Evolutionary conservation across 2,329 filamentous ascomycete genomes (phyloP), one percentile per base, ranked within the genome.

Genomic region (Microsporum ferrugineum): DNA sequence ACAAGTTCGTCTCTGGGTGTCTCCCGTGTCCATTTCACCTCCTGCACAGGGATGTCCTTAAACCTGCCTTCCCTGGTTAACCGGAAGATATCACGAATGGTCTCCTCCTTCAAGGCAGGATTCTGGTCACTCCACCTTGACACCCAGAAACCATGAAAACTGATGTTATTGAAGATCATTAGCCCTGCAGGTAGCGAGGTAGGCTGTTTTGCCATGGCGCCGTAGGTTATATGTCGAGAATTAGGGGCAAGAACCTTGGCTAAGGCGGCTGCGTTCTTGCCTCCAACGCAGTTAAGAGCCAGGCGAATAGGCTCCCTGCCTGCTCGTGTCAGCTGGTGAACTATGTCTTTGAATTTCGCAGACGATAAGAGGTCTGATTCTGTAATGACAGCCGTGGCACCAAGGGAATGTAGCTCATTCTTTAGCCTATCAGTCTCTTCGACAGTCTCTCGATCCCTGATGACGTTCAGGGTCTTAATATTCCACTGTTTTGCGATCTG

Each of bases 121-220:
- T 96, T 81, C 64, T 80, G 77, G 71, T 91, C 86, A 56, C 88
- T 89, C 92, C 94, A 97, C 63, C 82, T 84, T 70, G 88, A 94
- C 29, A 97, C 85, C 94, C 94, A 99, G 75, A 97, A 99, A 3
- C 94, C 95, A 64, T 89, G 82, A 70, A 96, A 95, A 58, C 84
- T 81, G 59, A 97, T 80, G 68, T 97, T 85, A 74, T 92, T 94
- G 78, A 99, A 99, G 68, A 99, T 99, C 63, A 97, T 78, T 66
- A 95, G 79, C 0, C 88, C 88, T 0, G 91, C 88, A 0, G 92
- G 90, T 63, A 97, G 76, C 5, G 82, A 80, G 31, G 96, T 82
- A 0, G 92, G 91, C 77, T 95, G 87, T 72, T 88, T 88, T 38
- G 88, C 85, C 94, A 99, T 99, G 58, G 89, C 92, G 31, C 94